These are phyloP conservation scores for Torulaspora gathmanii DNA, from an alignment of 805 yeast genomes.

Conservation along the genomic window DNA sequence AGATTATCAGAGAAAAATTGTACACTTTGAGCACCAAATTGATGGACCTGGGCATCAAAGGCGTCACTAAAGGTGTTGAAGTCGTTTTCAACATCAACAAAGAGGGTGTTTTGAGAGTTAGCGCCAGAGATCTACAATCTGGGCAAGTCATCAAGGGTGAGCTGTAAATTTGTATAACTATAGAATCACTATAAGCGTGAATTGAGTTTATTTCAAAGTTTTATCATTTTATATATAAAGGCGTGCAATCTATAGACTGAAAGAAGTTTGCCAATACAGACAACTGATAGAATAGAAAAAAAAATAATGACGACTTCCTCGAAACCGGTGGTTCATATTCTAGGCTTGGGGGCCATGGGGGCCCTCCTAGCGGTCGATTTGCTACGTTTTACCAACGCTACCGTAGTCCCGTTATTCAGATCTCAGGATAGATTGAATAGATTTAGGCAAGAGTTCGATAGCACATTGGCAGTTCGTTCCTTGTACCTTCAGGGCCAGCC, in stretches of 20 bases:
- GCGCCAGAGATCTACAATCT: slow-evolving; percentile 59
- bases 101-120: slow-evolving; percentile 54
- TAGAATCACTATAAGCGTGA: slow-evolving; percentile 6
- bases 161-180: slow-evolving; percentile 20
- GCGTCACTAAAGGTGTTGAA: slow-evolving; percentile 65
- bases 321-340: slow-evolving; percentile 26
- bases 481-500: slow-evolving; percentile 21
- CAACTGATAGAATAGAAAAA: background rate
- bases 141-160: slow-evolving; percentile 57
- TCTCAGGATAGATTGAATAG: slow-evolving; percentile 22
- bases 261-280: background rate
- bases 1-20: slow-evolving; percentile 68
- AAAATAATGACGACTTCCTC: slow-evolving; percentile 17
- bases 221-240: background rate
- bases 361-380: slow-evolving; percentile 30
- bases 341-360: slow-evolving; percentile 38
- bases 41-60: slow-evolving; percentile 73
- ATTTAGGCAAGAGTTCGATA: slow-evolving; percentile 22
- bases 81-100: slow-evolving; percentile 50
- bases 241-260: background rate
- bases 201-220: background rate
- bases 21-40: slow-evolving; percentile 68
- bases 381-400: slow-evolving; percentile 20
- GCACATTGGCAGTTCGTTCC: slow-evolving; percentile 25
- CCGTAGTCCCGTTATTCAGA: slow-evolving; percentile 33